These are phyloP conservation scores for Botryotinia narcissicola DNA, from an alignment of 2,329 filamentous ascomycete genomes.

Conservation along the genomic window DNA sequence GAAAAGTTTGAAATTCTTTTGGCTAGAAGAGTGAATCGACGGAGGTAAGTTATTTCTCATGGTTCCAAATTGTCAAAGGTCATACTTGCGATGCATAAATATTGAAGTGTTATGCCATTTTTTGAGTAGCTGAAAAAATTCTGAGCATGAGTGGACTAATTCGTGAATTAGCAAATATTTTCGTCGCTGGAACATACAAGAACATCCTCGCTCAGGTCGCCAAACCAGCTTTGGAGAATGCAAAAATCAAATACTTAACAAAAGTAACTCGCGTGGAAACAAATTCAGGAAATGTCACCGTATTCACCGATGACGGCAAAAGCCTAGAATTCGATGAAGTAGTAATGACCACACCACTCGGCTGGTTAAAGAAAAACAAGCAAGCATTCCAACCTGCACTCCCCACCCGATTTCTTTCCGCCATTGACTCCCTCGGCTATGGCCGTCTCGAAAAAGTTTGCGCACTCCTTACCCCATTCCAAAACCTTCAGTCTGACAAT, in stretches of 20 bases:
- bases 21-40: slow-evolving; percentile 57
- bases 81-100: accelerated
- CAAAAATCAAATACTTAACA: slow-evolving; percentile 31
- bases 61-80: not conserved
- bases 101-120: not conserved
- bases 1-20: slow-evolving; percentile 57
- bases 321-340: slow-evolving; percentile 42
- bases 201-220: slow-evolving; percentile 35
- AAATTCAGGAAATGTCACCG: slow-evolving; percentile 10
- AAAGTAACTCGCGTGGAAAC: slow-evolving; percentile 29
- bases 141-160: not conserved
- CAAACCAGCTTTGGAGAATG: slow-evolving; percentile 29
- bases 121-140: not conserved
- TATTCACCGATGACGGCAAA: slow-evolving; percentile 27
- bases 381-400: slow-evolving; percentile 46
- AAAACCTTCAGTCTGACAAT: not conserved
- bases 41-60: slow-evolving; percentile 39
- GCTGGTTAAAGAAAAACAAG: slow-evolving; percentile 47
- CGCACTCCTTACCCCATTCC: not conserved
- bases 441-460: slow-evolving; percentile 51
- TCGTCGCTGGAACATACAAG: slow-evolving; percentile 38
- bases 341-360: slow-evolving; percentile 51
- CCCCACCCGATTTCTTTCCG: slow-evolving; percentile 43
- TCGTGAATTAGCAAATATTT: slow-evolving; percentile 33
- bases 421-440: slow-evolving; percentile 48